phyloP scores from a whole-genome alignment of 2,329 filamentous ascomycete species.

The Diaporthe helianthi region DNA sequence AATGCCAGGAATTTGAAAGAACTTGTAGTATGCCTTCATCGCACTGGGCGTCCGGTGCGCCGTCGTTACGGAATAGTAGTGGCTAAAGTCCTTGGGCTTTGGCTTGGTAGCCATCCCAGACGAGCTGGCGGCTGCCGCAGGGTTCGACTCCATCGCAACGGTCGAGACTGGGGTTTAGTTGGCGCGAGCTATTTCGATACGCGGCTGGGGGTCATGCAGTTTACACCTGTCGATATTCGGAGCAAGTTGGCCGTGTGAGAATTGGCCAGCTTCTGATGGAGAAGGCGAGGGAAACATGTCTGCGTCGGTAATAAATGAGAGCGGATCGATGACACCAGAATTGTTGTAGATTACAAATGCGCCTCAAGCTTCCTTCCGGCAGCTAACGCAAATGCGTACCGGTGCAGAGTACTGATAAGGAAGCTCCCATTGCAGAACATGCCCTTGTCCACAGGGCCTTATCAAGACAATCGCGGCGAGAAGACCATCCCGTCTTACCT shows the following conservation, averaged over 20 bases:
- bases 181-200: not conserved
- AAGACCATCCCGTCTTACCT: constrained; percentile 10
- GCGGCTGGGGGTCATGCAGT: not conserved
- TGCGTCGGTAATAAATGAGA: not conserved
- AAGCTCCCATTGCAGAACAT: not conserved
- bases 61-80: constrained; percentile 77
- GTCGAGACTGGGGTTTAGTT: not conserved
- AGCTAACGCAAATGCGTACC: constrained; percentile 3
- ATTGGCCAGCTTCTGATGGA: not conserved
- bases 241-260: not conserved
- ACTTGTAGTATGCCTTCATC: constrained; percentile 87
- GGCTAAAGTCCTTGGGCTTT: constrained; percentile 75
- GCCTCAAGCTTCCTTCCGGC: constrained; percentile 8
- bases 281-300: not conserved
- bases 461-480: not conserved
- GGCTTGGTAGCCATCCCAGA: constrained; percentile 42
- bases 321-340: constrained; percentile 25
- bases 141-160: constrained; percentile 31
- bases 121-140: constrained; percentile 23
- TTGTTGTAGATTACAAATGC: constrained; percentile 31
- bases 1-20: constrained; percentile 72
- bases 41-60: constrained; percentile 68
- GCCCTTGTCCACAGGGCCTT: not conserved
- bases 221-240: not conserved
- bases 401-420: constrained; percentile 34